Percentiles rank a stretch among this genome's conserved stretches.
Evolutionary conservation across 2,329 filamentous ascomycete genomes (phyloP).

Genomic region (Aureobasidium sp.): DNA sequence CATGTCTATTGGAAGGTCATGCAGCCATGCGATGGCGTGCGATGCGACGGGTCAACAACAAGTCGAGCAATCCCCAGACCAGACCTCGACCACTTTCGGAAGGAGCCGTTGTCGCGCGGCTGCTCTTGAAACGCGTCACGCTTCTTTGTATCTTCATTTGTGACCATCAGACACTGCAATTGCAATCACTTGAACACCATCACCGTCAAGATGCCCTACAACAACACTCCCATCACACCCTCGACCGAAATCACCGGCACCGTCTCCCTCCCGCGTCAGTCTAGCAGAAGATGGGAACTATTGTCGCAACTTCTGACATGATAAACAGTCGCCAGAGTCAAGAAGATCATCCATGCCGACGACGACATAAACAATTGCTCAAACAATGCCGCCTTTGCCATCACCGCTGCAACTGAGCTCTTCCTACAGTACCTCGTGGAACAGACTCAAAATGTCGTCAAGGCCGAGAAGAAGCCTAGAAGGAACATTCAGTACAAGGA

Average conservation of each 20-base stretch:
- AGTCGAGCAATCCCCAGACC: neutral
- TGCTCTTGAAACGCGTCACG: neutral
- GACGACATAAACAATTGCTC: constrained; percentile 79
- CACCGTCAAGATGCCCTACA: constrained; percentile 66
- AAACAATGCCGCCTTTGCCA: constrained; percentile 88
- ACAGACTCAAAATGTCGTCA: constrained; percentile 79
- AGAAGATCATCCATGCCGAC: constrained; percentile 88
- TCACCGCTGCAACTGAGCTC: constrained; percentile 88
- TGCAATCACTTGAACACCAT: neutral
- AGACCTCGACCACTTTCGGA: constrained; percentile 9
- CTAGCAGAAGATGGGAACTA: neutral
- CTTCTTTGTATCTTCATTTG: neutral
- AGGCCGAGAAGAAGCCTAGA: constrained; percentile 82
- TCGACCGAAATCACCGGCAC: constrained; percentile 77
- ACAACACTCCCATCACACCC: constrained; percentile 73
- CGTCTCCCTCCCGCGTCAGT: constrained; percentile 74
- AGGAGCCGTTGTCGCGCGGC: constrained; percentile 2
- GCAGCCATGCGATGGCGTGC: neutral
- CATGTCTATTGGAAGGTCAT: neutral
- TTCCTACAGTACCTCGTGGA: constrained; percentile 88
- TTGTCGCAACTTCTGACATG: neutral
- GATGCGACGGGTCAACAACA: neutral
- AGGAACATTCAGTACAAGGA: constrained; percentile 96
- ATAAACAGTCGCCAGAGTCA: constrained; percentile 79
- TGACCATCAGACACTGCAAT: neutral